Evolutionary conservation across 169 alveolate genomes (phyloP), one percentile per base, ranked within the genome.

Genomic region (Cryptosporidium baileyi): DNA sequence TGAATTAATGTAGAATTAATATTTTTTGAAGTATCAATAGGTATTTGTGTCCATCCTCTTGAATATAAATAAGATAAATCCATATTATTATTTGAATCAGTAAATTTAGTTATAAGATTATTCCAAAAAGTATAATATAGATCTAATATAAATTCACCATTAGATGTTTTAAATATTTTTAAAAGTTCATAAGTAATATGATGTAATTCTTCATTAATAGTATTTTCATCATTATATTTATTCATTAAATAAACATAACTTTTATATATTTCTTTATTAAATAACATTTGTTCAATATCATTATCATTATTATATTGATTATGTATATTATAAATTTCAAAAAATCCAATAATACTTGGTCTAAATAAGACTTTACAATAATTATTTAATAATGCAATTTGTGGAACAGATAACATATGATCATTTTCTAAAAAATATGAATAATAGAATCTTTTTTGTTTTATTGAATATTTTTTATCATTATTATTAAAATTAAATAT

Each of bases 31-130:
- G 47, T 30, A 57, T 17, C 32, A 5, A 74, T 17, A 32, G 57
- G 63, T 19, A 41, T 40, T 28, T 51, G 67, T 15, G 54, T 74
- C 85, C 85, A 74, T 54, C 85, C 85, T 74, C 85, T 74, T 22
- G 67, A 74, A 40, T 51, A 61, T n/a, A 74, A 36, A 54, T 57
- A 74, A 6, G 85, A 74, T 11, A 74, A 43, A 38, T 74, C 85
- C 65, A 74, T 51, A 1, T 38, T 24, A 6, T 36, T 74, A 9
- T n/a, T 36, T 11, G 67, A 17, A 52, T 74, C 19, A 0, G 38
- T 54, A 22, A 74, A 74, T 74, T 47, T 51, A 15, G 26, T 51
- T 30, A 74, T 74, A 43, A 74, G 8, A 34, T 74, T 38, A 41
- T 74, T 74, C 85, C 85, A 74, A n/a, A 74, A 74, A 8, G 65